Conservation (phyloP, 192 early-diverging fungal species). For the Entophlyctis helioformis region DNA sequence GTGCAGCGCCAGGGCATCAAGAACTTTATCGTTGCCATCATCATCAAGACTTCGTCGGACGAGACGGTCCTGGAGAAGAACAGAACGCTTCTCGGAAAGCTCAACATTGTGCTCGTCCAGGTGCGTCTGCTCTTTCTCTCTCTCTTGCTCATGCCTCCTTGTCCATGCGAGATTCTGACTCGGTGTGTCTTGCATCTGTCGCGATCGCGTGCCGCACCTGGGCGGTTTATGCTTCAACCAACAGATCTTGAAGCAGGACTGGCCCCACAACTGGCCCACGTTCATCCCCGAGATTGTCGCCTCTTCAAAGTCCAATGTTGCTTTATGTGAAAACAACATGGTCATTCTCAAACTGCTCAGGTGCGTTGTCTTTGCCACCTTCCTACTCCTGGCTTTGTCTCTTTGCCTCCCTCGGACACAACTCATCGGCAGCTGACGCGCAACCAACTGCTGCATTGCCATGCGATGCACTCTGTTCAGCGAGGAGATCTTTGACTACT, state of each 20-base stretch:
- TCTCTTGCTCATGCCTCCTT: constrained; percentile 1
- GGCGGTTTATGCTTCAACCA: no score
- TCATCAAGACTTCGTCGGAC: constrained; percentile 83
- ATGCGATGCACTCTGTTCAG: constrained; percentile 24
- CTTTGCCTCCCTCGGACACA: not conserved
- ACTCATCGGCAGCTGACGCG: no score
- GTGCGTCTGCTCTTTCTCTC: constrained; percentile 23
- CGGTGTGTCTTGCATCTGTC: not conserved
- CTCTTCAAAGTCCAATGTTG: constrained; percentile 83
- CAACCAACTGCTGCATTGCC: not conserved
- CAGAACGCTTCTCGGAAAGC: constrained; percentile 73
- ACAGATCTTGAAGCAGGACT: constrained; percentile 99
- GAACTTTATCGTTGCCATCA: constrained; percentile 86
- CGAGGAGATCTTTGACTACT: constrained; percentile 99
- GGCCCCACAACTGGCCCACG: constrained; percentile 97
- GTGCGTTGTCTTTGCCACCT: constrained; percentile 21
- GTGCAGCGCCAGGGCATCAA: constrained; percentile 84
- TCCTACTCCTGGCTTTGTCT: not conserved
- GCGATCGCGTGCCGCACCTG: no score
- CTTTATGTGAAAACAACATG: constrained; percentile 99
- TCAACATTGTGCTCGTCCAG: constrained; percentile 96
- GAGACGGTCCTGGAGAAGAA: constrained; percentile 66
- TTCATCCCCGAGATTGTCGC: constrained; percentile 97
- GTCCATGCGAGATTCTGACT: not conserved
- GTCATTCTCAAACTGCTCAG: constrained; percentile 93